Evolutionary conservation across 768 basidiomycete species (phyloP), one percentile per base, ranked within the genome.

Genomic region (Amanita pallidorosea): DNA sequence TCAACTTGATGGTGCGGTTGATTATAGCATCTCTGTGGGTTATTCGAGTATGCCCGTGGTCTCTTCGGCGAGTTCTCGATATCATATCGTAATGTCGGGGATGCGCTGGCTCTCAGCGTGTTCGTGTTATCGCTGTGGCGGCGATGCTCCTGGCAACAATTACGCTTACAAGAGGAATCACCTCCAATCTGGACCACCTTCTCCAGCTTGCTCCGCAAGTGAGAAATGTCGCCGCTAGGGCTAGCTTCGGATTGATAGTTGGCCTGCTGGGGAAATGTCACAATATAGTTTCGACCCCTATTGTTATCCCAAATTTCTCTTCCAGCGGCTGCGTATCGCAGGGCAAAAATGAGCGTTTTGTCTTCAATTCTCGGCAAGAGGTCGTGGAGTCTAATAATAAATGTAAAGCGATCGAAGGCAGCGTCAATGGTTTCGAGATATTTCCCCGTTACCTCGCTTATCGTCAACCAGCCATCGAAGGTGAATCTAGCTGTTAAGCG

Each of bases 261-360:
- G 41, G 43, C 13, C 29, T 61, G 53, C 55, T 69, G 67, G 49
- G 65, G 66, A 61, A 97, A 94, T 51, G 72, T 77, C 49, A 88
- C 77, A 43, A 79, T 69, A 64, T 95, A 97, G 62, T 98, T 89
- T 49, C 72, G 63, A 2, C 85, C 83, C 22, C 58, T 62, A 61
- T 96, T 95, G 69, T 89, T 94, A 65, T 98, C 95, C 95, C 95
- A 97, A 52, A 85, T 76, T 64, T 97, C 93, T 56, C 71, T 67
- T 0, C 86, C 87, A 4, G 68, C 79, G 22, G 83, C 79, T 11
- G 70, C 64, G 58, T 86, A 92, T 49, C 88, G 71, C 42, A 97
- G 66, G 2, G 88, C 90, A 41, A 96, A 62, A 55, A 81, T 73
- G 59, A 99, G 71, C 22, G 80, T 85, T 74, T 90, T 92, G 48